Evolutionary conservation across 768 basidiomycete genomes (phyloP), one percentile per base, ranked within the genome.

Genomic region (Phylloporus sp.): DNA sequence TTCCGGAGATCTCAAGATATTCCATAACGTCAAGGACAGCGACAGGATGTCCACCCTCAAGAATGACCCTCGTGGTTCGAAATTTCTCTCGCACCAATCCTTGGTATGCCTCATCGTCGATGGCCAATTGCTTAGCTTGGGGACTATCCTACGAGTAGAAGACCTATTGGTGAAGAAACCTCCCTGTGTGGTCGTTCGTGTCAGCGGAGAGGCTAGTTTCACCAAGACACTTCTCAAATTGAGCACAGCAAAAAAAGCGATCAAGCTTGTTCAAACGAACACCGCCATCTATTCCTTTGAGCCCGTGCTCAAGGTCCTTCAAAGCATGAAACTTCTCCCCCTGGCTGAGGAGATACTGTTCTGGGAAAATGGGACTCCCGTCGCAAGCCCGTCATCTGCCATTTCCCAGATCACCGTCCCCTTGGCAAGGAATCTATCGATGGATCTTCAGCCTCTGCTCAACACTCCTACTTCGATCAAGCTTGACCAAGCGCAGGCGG

Each of bases 241-340:
- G 32, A 75, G 74, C 53, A 59, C 52, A 6, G 66, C 67, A 15
- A 59, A 66, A 16, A 48, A 68, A 13, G n/a, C n/a, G n/a, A 55
- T 79, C 34, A 68, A 66, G 13, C 70, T 86, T 18, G 61, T 87
- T 32, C 81, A 81, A 50, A 80, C 86, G 24, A 78, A 87, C 56
- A 81, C 80, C 0, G 81, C 82, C 0, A 51, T 86, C 4, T 87
- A 86, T 55, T 71, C 85, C 0, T 87, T 77, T 45, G 78, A 85
- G 57, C 83, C 84, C 0, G 71, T 87, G 27, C 72, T 88, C 18
- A 75, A 70, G 34, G 79, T 76, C 2, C 70, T 88, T n/a, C 76
- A 85, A 65, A 62, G 72, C 29, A 76, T 72, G 55, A 71, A 50
- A 10, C 55, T 55, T 2, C 60, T 87, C 11, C 79, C 83, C 1